Base-by-base conservation (phyloP, 2,329 filamentous ascomycete genomes). In the Rutstroemia sp. region DNA sequence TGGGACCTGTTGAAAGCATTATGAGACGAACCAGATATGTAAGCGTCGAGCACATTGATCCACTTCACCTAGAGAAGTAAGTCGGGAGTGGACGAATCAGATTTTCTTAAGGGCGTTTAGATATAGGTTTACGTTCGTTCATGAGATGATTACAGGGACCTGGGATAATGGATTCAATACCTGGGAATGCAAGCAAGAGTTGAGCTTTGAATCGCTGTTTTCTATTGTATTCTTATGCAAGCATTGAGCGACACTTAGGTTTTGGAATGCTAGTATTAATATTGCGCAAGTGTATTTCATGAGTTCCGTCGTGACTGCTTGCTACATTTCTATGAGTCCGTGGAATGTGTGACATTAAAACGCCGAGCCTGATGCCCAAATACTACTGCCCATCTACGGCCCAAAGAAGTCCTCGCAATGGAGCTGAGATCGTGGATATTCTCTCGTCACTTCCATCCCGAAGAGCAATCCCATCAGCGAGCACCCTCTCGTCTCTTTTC, bases 1-100 rank as follows among this genome's bases (percentile, higher is more conserved):
- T 99, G 36, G 94, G 94, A 2, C 92, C 92, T 0, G 92, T 97
- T 27, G 91, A 96, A 73, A 86, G 90, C 59, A 95, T 97, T 70
- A 90, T 99, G 89, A 81, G 94, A 72, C 82, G 94, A 68, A 70
- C 81, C 48, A 78, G 78, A 68, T 86, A 86, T 63, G 75, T 79
- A 58, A 70, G 82, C 5, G 82, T 85, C 7, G 82, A 87, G 69
- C 80, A 84, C 64, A 77, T 87, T 69, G 86, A 88, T 68, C 86
- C 86, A 23, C 74, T 88, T 63, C 77, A 82, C 61, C 47, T 62
- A 60, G 54, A 64, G 58, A 67, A 40, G 58, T 48, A 58, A 44
- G 53, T 39, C 53, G 51, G 53, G 58, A 52, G 58, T 61, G 56
- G 53, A 57, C 54, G 51, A 56, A 54, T 54, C 57, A 38, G 16